phyloP scores from a whole-genome alignment of 2,329 filamentous ascomycete species.

The Elsinoe arachidis region DNA sequence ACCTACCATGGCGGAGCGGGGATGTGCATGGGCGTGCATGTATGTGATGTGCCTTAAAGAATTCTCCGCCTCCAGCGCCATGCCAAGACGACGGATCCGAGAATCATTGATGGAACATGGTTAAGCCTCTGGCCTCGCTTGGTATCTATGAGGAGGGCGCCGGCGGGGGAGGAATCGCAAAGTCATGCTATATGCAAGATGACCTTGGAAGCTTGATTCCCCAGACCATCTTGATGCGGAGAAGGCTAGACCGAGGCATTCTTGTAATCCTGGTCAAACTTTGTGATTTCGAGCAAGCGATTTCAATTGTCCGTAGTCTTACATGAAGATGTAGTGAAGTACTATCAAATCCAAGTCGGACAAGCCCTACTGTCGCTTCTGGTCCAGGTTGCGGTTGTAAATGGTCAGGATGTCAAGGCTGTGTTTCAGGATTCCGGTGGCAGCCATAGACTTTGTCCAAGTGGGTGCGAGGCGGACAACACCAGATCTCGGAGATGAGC shows the following conservation, averaged over 20 bases:
- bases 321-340: not conserved
- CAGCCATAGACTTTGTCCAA: not conserved
- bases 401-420: not conserved
- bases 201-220: not conserved
- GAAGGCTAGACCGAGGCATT: not conserved
- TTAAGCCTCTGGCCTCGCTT: not conserved
- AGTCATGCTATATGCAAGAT: not conserved
- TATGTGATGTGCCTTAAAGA: not conserved
- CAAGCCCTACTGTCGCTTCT: not conserved
- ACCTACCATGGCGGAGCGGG: not conserved
- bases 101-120: constrained; percentile 6
- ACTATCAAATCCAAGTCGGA: not conserved
- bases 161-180: not conserved
- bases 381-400: not conserved
- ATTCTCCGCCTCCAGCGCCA: constrained; percentile 5
- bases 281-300: not conserved
- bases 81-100: constrained; percentile 1
- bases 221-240: not conserved
- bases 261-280: not conserved
- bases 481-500: not conserved
- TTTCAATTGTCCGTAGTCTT: too few relatives aligned
- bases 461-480: not conserved
- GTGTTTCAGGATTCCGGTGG: not conserved
- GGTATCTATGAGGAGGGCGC: not conserved
- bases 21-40: not conserved